Conservation (phyloP, 345 rosid genomes). For the Odontarrhena argentea region DNA sequence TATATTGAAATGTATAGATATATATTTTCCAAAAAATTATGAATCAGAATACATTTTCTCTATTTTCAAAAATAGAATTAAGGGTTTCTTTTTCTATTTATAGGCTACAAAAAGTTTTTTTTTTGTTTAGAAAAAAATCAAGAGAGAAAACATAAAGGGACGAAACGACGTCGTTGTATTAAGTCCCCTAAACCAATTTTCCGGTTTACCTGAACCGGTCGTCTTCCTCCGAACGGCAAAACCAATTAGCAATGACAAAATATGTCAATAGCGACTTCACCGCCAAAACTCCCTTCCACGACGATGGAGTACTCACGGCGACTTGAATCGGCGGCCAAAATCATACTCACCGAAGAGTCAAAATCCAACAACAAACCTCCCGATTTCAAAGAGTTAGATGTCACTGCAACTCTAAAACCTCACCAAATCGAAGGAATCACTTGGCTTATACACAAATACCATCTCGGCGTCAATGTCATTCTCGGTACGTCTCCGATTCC, state of each 20-base stretch:
- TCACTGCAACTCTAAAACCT: constrained; percentile 66
- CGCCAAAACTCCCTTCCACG: constrained; percentile 34
- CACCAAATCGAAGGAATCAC: constrained; percentile 80
- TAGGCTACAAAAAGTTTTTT: too few species aligned
- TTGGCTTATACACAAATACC: constrained; percentile 73
- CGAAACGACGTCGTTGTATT: not conserved
- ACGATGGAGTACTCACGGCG: constrained; percentile 66
- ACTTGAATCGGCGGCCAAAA: constrained; percentile 57
- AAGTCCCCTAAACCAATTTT: not conserved
- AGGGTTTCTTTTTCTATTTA: too few species aligned
- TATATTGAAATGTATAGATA: too few species aligned
- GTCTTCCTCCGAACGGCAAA: constrained; percentile 8
- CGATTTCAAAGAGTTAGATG: constrained; percentile 50
- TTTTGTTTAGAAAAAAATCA: too few species aligned
- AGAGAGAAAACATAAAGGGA: not conserved
- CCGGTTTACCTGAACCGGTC: constrained; percentile 5
- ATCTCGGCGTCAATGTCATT: constrained; percentile 75
- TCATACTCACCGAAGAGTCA: constrained; percentile 48
- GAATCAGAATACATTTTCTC: too few species aligned
- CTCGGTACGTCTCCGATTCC: constrained; percentile 49
- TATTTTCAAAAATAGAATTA: too few species aligned
- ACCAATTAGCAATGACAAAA: not conserved
- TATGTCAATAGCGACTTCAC: constrained; percentile 22
- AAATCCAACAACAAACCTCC: constrained; percentile 31
- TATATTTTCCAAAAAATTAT: too few species aligned